phyloP scores from a whole-genome alignment of 345 rosid genomes.

The Hibiscus trionum region DNA sequence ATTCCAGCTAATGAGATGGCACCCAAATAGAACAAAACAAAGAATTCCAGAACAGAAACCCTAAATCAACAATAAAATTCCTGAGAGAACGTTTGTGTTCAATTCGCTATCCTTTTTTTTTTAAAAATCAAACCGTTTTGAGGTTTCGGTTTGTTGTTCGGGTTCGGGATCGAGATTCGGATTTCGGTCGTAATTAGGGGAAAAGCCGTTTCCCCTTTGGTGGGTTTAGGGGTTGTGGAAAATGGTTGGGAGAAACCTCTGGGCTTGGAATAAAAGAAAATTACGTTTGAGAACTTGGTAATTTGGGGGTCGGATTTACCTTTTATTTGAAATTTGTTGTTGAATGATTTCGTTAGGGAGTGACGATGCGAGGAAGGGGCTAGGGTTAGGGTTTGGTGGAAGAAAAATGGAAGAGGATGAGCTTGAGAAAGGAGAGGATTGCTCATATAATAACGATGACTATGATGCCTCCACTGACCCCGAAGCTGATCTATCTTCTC shows the following conservation, averaged over 20 bases:
- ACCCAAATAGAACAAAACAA: constrained; percentile 13
- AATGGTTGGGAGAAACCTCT: constrained; percentile 15
- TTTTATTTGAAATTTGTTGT: background rate
- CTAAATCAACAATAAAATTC: background rate
- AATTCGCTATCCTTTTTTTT: background rate
- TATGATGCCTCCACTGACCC: constrained; percentile 52
- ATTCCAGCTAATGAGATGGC: constrained; percentile 44
- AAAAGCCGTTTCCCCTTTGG: constrained; percentile 25
- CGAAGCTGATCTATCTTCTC: constrained; percentile 66
- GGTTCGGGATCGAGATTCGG: constrained; percentile 27
- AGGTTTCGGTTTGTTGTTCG: background rate
- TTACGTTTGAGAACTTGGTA: constrained; percentile 19
- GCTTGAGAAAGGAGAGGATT: constrained; percentile 76
- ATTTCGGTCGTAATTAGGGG: constrained; percentile 24
- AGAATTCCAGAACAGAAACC: background rate
- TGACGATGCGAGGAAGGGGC: constrained; percentile 38
- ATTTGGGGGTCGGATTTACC: constrained; percentile 5
- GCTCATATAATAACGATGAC: constrained; percentile 48
- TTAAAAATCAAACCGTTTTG: background rate
- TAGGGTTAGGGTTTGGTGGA: constrained; percentile 38
- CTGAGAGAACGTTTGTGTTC: background rate
- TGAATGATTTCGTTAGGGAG: constrained; percentile 44
- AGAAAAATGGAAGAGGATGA: constrained; percentile 51
- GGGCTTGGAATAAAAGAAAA: constrained; percentile 14
- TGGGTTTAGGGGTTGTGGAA: constrained; percentile 23